Conservation (phyloP, 2,329 filamentous ascomycete genomes). For the Coniochaeta sp. region DNA sequence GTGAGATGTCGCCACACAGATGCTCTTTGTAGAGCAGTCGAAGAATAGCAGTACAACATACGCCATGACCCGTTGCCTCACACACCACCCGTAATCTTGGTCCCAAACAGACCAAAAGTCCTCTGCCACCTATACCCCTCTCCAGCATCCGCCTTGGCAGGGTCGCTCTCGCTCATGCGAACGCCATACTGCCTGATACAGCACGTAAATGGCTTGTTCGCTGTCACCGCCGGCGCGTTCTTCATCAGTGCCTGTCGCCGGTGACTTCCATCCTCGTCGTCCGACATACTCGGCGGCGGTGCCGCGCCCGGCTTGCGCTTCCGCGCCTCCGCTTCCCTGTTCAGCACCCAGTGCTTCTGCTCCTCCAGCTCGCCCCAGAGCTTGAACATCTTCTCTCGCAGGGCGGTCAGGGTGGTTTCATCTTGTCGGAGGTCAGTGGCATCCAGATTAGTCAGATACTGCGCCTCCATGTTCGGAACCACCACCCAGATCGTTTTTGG, state of each 20-base stretch:
- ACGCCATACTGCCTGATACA: slow-evolving; percentile 68
- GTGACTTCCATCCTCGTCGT: slow-evolving; percentile 9
- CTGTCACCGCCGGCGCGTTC: slow-evolving; percentile 22
- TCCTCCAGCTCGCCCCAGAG: slow-evolving; percentile 88
- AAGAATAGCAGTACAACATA: too few species aligned
- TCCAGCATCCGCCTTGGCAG: slow-evolving; percentile 29
- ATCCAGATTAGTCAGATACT: slow-evolving; percentile 40
- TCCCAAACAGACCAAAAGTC: slow-evolving; percentile 17
- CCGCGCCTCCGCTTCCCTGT: slow-evolving; percentile 15
- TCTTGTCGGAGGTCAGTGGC: slow-evolving; percentile 53
- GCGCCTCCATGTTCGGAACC: slow-evolving; percentile 52
- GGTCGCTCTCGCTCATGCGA: slow-evolving; percentile 31
- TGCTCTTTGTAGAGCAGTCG: too few species aligned
- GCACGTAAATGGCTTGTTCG: slow-evolving; percentile 59
- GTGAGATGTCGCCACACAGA: too few species aligned
- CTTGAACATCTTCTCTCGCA: slow-evolving; percentile 66
- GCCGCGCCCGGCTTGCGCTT: slow-evolving; percentile 23
- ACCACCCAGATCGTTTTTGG: slow-evolving; percentile 56
- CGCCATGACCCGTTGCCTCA: too few species aligned
- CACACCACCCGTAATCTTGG: too few species aligned
- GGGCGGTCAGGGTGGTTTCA: slow-evolving; percentile 32
- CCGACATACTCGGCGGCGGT: slow-evolving; percentile 7
- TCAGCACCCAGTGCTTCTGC: slow-evolving; percentile 37
- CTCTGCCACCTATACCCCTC: slow-evolving; percentile 10
- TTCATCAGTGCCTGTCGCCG: slow-evolving; percentile 8